These are phyloP conservation scores for Magnusiomyces tetraspermus DNA, from an alignment of 1,139 yeast genomes.

Conservation along the genomic window DNA sequence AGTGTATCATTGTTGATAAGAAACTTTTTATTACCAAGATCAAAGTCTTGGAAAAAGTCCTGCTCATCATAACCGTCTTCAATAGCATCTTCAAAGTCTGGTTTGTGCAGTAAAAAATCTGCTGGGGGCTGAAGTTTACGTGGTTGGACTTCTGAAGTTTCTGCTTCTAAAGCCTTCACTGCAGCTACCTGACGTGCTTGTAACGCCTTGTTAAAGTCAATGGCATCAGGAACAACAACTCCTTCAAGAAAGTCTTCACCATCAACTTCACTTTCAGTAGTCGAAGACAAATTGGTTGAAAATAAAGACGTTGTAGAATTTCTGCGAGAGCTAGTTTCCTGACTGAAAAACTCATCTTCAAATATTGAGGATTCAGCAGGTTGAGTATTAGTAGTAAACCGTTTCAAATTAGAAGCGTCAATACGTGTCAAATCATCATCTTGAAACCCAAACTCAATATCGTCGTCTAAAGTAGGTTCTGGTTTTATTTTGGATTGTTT, in stretches of 20 bases:
- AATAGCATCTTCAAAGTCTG: neutral
- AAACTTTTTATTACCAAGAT: conserved; percentile 16
- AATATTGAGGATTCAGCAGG: neutral
- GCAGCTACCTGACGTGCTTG: conserved; percentile 8
- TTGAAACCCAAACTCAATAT: neutral
- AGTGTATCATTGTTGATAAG: conserved; percentile 13
- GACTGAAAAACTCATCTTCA: neutral
- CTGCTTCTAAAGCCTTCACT: conserved; percentile 3
- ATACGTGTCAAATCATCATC: neutral
- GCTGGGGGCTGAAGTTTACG: neutral
- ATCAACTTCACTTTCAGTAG: conserved; percentile 12
- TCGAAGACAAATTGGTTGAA: conserved; percentile 5
- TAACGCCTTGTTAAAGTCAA: conserved; percentile 9
- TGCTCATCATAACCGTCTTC: conserved; percentile 19
- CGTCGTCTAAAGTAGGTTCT: neutral
- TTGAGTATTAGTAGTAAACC: neutral
- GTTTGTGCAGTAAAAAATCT: neutral
- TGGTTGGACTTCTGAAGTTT: neutral
- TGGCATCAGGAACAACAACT: conserved; percentile 9
- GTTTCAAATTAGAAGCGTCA: neutral
- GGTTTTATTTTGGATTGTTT: neutral
- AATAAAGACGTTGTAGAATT: conserved; percentile 9
- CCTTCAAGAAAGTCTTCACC: conserved; percentile 15
- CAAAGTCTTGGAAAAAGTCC: conserved; percentile 23
- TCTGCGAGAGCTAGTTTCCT: no score